These are phyloP conservation scores for Geotrichum carabidarum DNA, from an alignment of 1,139 yeast species.

Conservation along the genomic window DNA sequence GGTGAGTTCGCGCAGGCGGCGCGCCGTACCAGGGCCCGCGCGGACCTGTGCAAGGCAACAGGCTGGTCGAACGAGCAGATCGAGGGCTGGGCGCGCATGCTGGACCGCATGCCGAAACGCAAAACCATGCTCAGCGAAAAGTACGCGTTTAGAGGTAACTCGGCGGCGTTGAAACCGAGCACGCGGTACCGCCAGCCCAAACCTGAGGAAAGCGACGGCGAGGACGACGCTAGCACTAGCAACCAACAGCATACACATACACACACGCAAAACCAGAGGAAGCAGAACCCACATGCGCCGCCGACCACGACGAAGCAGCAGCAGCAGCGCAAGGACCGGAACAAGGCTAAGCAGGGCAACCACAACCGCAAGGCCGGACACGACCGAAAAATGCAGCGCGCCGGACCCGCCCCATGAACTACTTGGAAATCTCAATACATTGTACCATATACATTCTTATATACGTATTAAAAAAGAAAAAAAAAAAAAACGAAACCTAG, in stretches of 20 bases:
- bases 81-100: slow-evolving; percentile 87
- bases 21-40: slow-evolving; percentile 52
- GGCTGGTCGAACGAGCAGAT: slow-evolving; percentile 85
- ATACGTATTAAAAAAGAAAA: neutral
- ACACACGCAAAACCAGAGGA: slow-evolving; percentile 2
- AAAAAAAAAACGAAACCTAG: neutral
- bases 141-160: slow-evolving; percentile 40
- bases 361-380: slow-evolving; percentile 62
- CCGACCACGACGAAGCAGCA: slow-evolving; percentile 8
- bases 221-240: slow-evolving; percentile 3
- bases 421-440: no score
- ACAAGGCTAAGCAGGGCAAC: slow-evolving; percentile 55
- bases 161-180: neutral
- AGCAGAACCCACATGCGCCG: neutral
- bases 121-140: slow-evolving; percentile 54
- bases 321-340: slow-evolving; percentile 43
- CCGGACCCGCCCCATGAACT: slow-evolving; percentile 1
- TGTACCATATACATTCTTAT: neutral
- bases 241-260: slow-evolving; percentile 7
- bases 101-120: slow-evolving; percentile 58
- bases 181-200: slow-evolving; percentile 6
- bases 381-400: slow-evolving; percentile 48
- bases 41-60: slow-evolving; percentile 48
- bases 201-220: slow-evolving; percentile 8
- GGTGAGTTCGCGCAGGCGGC: slow-evolving; percentile 46